Conservation (phyloP, 257 asterid species). For the Petrea volubilis region DNA sequence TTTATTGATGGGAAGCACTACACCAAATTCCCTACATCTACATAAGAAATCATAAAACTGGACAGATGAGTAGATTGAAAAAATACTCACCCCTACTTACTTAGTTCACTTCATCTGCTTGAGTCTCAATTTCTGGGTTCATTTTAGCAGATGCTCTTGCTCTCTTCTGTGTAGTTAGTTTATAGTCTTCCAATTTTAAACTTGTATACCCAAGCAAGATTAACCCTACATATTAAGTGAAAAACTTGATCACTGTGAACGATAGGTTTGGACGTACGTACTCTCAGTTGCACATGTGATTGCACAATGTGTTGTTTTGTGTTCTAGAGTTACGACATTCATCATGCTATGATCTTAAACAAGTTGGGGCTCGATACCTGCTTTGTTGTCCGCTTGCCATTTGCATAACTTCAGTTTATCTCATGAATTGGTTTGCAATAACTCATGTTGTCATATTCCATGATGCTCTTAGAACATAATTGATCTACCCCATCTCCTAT, state of each 20-base stretch:
- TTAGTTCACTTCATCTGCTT: not conserved
- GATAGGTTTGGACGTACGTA: not conserved
- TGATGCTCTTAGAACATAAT: not conserved
- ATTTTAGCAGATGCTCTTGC: not conserved
- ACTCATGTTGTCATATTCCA: not conserved
- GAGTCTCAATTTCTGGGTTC: not conserved
- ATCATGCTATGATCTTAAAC: not conserved
- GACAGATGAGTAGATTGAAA: not conserved
- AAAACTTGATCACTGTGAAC: not conserved
- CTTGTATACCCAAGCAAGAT: not conserved
- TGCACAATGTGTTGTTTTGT: not conserved
- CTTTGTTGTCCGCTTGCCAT: not conserved
- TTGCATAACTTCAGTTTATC: not conserved
- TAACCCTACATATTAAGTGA: not conserved
- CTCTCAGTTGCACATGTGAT: not conserved
- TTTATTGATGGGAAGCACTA: not conserved
- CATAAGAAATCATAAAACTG: not conserved
- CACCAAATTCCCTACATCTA: not conserved
- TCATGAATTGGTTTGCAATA: not conserved
- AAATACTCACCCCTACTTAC: not conserved
- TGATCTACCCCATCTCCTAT: not conserved
- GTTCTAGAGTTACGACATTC: not conserved
- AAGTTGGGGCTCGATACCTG: not conserved
- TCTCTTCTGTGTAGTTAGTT: not conserved
- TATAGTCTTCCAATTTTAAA: not conserved